Conservation (phyloP, 2,329 filamentous ascomycete genomes). For the Penicillium occitanis region DNA sequence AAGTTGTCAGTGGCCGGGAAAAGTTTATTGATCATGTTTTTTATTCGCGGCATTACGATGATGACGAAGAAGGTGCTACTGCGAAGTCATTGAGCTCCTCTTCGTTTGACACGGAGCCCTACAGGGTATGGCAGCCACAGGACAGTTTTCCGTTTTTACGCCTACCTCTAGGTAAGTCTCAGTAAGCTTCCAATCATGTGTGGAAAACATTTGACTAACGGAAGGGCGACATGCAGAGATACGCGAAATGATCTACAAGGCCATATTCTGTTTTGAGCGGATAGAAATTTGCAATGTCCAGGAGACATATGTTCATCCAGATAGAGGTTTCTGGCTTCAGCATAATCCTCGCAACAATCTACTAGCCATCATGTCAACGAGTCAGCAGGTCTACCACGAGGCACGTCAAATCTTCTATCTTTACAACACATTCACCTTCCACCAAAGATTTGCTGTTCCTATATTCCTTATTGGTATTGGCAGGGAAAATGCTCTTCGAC, state of each 20-base stretch:
- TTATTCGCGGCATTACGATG: not conserved
- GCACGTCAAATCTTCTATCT: not conserved
- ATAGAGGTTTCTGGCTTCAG: not conserved
- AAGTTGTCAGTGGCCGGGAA: not conserved
- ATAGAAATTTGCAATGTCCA: not conserved
- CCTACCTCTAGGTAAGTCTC: conserved; percentile 1
- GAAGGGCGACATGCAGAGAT: not conserved
- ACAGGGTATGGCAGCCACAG: not conserved
- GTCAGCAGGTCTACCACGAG: conserved; percentile 8
- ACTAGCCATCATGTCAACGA: conserved; percentile 5
- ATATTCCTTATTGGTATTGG: not conserved
- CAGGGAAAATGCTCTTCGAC: no score
- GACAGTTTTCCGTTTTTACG: not conserved
- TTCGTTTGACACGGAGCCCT: not conserved
- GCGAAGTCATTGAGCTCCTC: no score
- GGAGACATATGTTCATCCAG: not conserved
- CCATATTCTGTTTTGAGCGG: not conserved
- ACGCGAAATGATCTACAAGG: conserved; percentile 1
- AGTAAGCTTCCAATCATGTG: not conserved
- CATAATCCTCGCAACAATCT: not conserved
- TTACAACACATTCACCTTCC: not conserved
- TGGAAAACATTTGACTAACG: not conserved
- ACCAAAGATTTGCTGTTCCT: not conserved
- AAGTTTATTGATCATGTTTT: not conserved
- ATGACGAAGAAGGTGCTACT: no score